phyloP scores from a whole-genome alignment of 768 basidiomycete genomes.

The Suillus bovinus region DNA sequence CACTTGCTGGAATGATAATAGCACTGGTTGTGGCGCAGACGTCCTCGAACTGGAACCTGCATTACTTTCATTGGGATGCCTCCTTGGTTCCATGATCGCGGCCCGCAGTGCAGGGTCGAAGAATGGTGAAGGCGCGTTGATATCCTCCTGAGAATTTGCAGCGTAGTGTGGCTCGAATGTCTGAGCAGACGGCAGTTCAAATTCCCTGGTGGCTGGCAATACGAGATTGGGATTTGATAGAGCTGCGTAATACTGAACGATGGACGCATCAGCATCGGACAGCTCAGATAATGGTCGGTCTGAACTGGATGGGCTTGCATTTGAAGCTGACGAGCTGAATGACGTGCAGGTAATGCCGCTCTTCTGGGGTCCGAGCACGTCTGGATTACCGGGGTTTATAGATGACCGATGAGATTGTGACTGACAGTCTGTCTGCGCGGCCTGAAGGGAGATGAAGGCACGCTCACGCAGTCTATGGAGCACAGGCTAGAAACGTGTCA shows the following conservation, averaged over 20 bases:
- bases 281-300: conserved; percentile 1
- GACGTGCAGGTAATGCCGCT: conserved; percentile 34
- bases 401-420: not conserved
- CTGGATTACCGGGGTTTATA: conserved; percentile 19
- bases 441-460: conserved; percentile 33
- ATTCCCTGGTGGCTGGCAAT: conserved; percentile 10
- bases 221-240: conserved; percentile 9
- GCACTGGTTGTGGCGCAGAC: conserved; percentile 1
- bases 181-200: conserved; percentile 4
- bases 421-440: conserved; percentile 23
- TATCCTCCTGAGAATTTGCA: not conserved
- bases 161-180: not conserved
- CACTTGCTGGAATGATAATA: conserved; percentile 8
- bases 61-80: not conserved
- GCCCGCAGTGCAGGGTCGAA: conserved; percentile 4
- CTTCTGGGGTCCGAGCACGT: conserved; percentile 41
- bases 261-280: conserved; percentile 5
- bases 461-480: conserved; percentile 39
- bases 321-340: conserved; percentile 30
- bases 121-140: conserved; percentile 6
- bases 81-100: not conserved
- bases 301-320: conserved; percentile 10
- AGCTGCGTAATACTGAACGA: conserved; percentile 4
- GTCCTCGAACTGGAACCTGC: conserved; percentile 8
- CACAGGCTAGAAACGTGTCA: conserved; percentile 30